Percentiles rank a stretch among this genome's conserved stretches.
Conservation (phyloP, 495 filamentous ascomycete genomes). For the Neurospora intermedia region DNA sequence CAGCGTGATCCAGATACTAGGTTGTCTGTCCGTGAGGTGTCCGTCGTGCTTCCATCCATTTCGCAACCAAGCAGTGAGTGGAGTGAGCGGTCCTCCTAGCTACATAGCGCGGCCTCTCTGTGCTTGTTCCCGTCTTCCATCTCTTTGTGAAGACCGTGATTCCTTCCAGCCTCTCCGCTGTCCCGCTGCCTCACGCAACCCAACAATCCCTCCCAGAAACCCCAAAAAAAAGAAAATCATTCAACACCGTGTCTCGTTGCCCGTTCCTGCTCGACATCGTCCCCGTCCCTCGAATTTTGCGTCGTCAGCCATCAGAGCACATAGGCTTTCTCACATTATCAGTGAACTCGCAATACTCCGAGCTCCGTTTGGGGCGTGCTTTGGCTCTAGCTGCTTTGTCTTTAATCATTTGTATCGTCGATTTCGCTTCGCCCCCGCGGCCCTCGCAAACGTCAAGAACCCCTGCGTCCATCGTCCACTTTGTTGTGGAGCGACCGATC, state of each 20-base stretch:
- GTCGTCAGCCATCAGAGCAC: background rate
- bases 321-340: background rate
- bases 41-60: background rate
- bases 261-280: background rate
- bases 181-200: background rate
- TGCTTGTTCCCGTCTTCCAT: background rate
- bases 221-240: background rate
- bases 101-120: background rate
- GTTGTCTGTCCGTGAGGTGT: background rate
- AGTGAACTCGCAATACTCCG: background rate
- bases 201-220: background rate
- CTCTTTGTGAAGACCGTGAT: background rate
- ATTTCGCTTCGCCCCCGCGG: background rate
- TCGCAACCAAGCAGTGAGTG: background rate
- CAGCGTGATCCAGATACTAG: background rate
- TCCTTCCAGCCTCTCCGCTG: background rate
- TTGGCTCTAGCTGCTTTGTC: background rate
- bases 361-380: background rate
- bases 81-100: background rate
- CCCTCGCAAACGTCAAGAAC: background rate
- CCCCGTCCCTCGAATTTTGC: background rate
- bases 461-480: background rate
- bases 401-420: background rate
- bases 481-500: background rate
- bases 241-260: background rate